These are phyloP conservation scores for Cytidiella melzeri DNA, from an alignment of 768 basidiomycete genomes.

Conservation along the genomic window DNA sequence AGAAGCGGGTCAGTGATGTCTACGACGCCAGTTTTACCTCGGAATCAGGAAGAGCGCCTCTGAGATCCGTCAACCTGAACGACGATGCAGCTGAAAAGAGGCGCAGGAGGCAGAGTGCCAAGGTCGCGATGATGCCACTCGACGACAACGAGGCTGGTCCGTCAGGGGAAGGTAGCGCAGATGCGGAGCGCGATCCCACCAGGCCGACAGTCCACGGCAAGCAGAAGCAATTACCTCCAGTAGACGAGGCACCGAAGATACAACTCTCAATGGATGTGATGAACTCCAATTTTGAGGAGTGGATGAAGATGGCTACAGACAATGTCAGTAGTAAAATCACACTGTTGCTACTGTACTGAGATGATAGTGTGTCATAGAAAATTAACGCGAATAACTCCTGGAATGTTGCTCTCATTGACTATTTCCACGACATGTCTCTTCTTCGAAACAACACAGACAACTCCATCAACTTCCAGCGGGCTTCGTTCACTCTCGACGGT, in stretches of 20 bases:
- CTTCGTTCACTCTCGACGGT: constrained; percentile 93
- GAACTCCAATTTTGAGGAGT: constrained; percentile 93
- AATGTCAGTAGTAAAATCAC: constrained; percentile 54
- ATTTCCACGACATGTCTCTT: constrained; percentile 97
- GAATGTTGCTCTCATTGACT: constrained; percentile 97
- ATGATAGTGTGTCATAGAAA: constrained; percentile 58
- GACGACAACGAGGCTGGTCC: constrained; percentile 52
- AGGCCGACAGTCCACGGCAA: constrained; percentile 34
- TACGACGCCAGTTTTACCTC: constrained; percentile 33
- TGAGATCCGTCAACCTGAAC: constrained; percentile 51
- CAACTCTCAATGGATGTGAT: constrained; percentile 76
- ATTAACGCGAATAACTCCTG: constrained; percentile 97
- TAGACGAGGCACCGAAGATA: constrained; percentile 49
- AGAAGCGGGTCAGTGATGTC: constrained; percentile 58
- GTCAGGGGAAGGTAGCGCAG: constrained; percentile 40
- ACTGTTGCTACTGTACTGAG: background rate
- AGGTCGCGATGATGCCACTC: constrained; percentile 36
- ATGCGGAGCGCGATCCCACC: constrained; percentile 25
- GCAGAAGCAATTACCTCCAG: constrained; percentile 57
- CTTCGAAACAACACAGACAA: constrained; percentile 90
- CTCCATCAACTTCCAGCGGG: constrained; percentile 98
- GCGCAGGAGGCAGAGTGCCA: constrained; percentile 72
- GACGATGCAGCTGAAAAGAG: constrained; percentile 88
- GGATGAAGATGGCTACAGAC: constrained; percentile 99
- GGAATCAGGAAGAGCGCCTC: constrained; percentile 26